Base-by-base conservation (phyloP, 2,329 filamentous ascomycete genomes). In the Penicillium janthinellum region DNA sequence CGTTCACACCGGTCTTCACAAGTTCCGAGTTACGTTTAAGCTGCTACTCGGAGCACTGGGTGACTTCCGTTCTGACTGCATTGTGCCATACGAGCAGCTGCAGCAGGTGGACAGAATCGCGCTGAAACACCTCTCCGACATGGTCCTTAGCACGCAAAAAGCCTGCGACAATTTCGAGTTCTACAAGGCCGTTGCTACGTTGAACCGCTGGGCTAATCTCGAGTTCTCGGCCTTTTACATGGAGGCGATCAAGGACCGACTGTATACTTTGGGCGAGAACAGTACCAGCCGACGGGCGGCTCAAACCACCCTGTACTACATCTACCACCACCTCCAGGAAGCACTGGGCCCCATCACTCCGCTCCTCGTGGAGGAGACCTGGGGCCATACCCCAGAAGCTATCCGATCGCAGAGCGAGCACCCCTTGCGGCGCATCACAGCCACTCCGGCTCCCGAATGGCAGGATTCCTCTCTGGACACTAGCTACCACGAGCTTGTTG, bases 151-250 rank as follows among this genome's bases (percentile, higher is more conserved):
- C 49, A 90, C 94, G 0, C 83, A 85, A 63, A 78, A 81, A 15
- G 84, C 88, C 22, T 92, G 89, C 71, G 77, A 84, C 38, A 85
- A 85, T 28, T 90, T 91, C 71, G 91, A 96, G 71, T 97, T 96
- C 75, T 89, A 92, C 82, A 90, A 87, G 75, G 93, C 85, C 12
- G 81, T 92, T 5, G 86, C 82, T 60, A 78, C 84, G 4, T 82
- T 98, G 64, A 96, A 93, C 75, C 85, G 86, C 63, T 97, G 93
- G 88, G 83, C 96, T 60, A 87, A 88, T 57, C 87, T 83, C 25
- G 91, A 97, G 66, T 83, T 99, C 25, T 97, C 92, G 0, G 89
- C 94, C 0, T 96, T 97, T 75, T 99, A 98, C 75, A 86, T 99
- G 58, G 95, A 99, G 76, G 88, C 90, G 0, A 83, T 93, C 68